phyloP scores from a whole-genome alignment of 345 rosid species.

The Citrus sinensis region DNA sequence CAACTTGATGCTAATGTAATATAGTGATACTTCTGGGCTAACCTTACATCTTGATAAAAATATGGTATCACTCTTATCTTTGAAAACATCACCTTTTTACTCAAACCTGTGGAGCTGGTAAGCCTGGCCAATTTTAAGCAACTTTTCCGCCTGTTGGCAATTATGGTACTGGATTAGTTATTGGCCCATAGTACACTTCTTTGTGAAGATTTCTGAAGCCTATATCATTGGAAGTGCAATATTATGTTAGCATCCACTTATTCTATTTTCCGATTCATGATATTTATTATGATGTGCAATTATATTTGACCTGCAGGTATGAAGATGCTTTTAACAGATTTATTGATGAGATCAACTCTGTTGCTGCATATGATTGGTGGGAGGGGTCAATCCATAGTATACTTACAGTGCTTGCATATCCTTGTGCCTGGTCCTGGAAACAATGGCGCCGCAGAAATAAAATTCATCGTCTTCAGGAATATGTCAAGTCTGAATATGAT shows the following conservation, averaged over 20 bases:
- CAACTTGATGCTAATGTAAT: constrained; percentile 16
- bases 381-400: constrained; percentile 98
- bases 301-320: constrained; percentile 52
- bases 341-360: constrained; percentile 93
- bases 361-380: constrained; percentile 99
- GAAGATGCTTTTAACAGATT: constrained; percentile 98
- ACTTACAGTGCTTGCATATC: constrained; percentile 85
- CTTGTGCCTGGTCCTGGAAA: constrained; percentile 99
- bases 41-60: not conserved
- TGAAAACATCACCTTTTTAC: not conserved
- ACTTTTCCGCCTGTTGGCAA: not conserved
- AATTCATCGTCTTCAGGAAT: constrained; percentile 90
- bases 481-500: constrained; percentile 93
- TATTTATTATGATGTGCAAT: constrained; percentile 6
- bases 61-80: not conserved
- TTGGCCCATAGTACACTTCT: not conserved
- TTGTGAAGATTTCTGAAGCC: constrained; percentile 8
- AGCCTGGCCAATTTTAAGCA: not conserved
- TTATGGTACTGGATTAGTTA: not conserved
- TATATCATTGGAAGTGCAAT: constrained; percentile 3
- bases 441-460: constrained; percentile 91
- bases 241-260: constrained; percentile 2
- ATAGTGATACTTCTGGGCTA: constrained; percentile 18
- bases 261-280: constrained; percentile 3
- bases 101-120: not conserved